Conservation (phyloP, 129 eudicot species). For the Erigeron canadensis region DNA sequence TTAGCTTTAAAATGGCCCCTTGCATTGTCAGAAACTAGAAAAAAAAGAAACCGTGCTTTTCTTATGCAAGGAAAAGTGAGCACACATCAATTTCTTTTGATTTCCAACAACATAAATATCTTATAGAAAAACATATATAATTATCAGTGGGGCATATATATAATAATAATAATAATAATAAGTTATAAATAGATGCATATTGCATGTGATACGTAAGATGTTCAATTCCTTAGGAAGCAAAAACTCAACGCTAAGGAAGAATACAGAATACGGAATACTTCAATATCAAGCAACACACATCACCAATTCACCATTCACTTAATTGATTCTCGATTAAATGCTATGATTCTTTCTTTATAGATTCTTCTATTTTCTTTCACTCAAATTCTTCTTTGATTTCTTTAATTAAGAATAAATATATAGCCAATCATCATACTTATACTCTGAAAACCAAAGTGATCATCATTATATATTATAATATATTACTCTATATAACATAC, state of each 20-base stretch:
- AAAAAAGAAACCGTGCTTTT: constrained; percentile 16
- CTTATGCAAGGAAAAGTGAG: neutral
- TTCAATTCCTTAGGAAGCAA: constrained; percentile 34
- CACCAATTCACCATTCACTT: constrained; percentile 43
- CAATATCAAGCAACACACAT: constrained; percentile 39
- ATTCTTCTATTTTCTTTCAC: constrained; percentile 17
- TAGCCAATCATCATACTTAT: no score
- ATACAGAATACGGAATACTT: constrained; percentile 10
- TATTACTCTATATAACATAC: no score
- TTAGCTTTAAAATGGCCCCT: neutral
- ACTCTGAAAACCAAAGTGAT: no score
- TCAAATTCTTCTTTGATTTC: neutral
- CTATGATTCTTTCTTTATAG: constrained; percentile 34
- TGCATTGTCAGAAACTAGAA: neutral
- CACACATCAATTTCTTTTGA: neutral
- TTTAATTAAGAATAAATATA: neutral
- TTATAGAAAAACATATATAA: constrained; percentile 7
- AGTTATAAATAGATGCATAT: constrained; percentile 23
- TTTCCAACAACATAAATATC: neutral
- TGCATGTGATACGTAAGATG: constrained; percentile 34
- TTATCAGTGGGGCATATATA: constrained; percentile 21
- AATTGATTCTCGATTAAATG: constrained; percentile 22
- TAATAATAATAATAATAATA: no score
- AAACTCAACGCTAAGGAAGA: constrained; percentile 27
- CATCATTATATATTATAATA: no score